Evolutionary conservation across 2,329 filamentous ascomycete genomes (phyloP).

Genomic region (Diaporthe sp.): DNA sequence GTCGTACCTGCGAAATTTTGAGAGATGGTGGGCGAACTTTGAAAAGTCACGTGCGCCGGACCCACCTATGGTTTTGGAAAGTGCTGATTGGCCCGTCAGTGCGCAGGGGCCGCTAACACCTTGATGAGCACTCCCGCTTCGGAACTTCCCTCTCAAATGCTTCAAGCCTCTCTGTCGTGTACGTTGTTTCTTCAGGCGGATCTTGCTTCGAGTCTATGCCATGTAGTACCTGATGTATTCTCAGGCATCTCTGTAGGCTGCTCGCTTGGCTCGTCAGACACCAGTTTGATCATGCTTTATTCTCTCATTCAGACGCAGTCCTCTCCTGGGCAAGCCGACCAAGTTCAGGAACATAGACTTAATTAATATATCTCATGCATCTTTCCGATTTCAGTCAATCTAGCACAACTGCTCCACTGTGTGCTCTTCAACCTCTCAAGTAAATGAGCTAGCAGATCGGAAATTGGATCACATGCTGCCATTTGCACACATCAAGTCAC

Average conservation of each 20-base stretch:
- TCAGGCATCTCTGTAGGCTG: not conserved
- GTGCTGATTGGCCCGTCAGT: not conserved
- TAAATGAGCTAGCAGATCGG: no score
- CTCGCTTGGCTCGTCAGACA: not conserved
- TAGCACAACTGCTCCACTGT: not conserved
- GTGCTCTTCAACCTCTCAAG: not conserved
- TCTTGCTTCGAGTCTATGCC: no score
- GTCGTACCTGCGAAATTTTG: not conserved
- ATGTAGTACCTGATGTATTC: not conserved
- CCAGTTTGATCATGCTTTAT: not conserved
- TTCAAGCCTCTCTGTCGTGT: not conserved
- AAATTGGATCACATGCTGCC: not conserved
- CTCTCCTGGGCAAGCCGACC: not conserved
- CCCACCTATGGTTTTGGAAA: not conserved
- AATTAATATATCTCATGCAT: not conserved
- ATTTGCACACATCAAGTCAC: no score
- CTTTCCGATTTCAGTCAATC: no score
- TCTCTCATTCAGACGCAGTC: not conserved
- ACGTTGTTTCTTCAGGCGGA: not conserved
- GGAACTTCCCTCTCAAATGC: no score
- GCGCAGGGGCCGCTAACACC: not conserved
- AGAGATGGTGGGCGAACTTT: constrained; percentile 18
- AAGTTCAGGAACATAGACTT: not conserved
- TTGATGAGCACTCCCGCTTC: not conserved
- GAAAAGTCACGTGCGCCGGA: not conserved